These are phyloP conservation scores for Magnusiomyces suaveolens DNA, from an alignment of 1,139 yeast genomes.

Conservation along the genomic window DNA sequence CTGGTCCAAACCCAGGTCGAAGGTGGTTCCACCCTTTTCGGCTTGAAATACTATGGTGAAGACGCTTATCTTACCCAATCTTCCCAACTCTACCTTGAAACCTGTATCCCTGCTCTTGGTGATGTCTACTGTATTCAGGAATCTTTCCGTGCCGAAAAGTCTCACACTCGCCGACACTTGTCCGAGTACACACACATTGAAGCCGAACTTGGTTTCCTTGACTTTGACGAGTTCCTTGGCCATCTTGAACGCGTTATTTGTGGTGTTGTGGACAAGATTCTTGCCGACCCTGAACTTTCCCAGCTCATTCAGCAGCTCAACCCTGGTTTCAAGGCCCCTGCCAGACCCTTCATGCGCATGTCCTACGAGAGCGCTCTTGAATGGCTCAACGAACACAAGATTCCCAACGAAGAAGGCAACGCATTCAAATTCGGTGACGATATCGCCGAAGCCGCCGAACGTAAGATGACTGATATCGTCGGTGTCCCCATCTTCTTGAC, in stretches of 20 bases:
- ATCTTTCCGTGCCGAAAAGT: constrained; percentile 97
- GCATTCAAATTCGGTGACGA: constrained; percentile 94
- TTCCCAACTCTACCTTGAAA: constrained; percentile 93
- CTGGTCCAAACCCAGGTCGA: constrained; percentile 99
- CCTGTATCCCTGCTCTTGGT: constrained; percentile 91
- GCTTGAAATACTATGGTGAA: constrained; percentile 90
- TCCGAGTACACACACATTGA: constrained; percentile 96
- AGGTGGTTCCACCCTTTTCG: constrained; percentile 95
- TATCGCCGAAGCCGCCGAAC: constrained; percentile 98
- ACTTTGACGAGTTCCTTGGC: constrained; percentile 72
- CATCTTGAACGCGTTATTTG: constrained; percentile 79
- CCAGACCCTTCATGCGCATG: constrained; percentile 82
- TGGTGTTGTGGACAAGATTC: constrained; percentile 58
- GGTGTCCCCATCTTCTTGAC: constrained; percentile 86
- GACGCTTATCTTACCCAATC: constrained; percentile 95
- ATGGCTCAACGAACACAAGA: constrained; percentile 93
- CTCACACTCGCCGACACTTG: constrained; percentile 97
- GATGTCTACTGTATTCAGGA: constrained; percentile 97
- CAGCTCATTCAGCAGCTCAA: constrained; percentile 82
- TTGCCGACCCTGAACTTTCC: constrained; percentile 87
- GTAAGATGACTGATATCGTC: constrained; percentile 93
- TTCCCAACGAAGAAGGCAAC: constrained; percentile 90
- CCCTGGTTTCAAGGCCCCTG: constrained; percentile 80
- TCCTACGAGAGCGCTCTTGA: constrained; percentile 82
- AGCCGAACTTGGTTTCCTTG: constrained; percentile 80